Evolutionary conservation across 768 basidiomycete genomes (phyloP), one percentile per base, ranked within the genome.

Genomic region (Dioszegia hungarica): DNA sequence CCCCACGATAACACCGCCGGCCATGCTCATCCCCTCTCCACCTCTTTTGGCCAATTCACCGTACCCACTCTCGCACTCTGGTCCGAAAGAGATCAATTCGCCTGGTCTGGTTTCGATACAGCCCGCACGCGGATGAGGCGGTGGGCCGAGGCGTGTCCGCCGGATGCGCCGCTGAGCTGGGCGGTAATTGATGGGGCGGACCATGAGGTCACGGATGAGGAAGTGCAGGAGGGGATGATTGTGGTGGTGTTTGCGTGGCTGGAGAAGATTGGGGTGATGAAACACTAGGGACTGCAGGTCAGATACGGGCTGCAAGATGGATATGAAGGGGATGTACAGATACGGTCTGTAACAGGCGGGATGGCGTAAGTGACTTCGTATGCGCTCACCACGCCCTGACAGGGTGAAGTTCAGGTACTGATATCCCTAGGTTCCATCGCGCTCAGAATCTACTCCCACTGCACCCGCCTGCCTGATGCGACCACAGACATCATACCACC

Each of bases 31-130:
- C 69, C 75, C n/a, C 66, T 76, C 11, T 64, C 62, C 11, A 43
- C 58, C 25, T 70, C 73, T 3, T 76, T 76, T 51, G 73, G 71
- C 11, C 56, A 47, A 28, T 54, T 76, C 20, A 52, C 69, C 17
- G 46, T 58, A 3, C 73, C 73, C 0, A 52, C 62, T 14, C 63
- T 76, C 3, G 65, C 64, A 9, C 48, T 72, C 0, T 71, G 61
- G 37, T 68, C 66, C 5, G 73, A 60, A 3, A 62, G 61, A 20
- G 75, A 76, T 50, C 59, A 66, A 49, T 68, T 59, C 47, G 39
- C 27, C 22, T 25, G 10, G 9, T 14, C 52, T 37, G 28, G 43
- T 49, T 11, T 25, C 10, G 37, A 51, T 27, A 60, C n/a, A 24
- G 40, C 3, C 11, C 28, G 9, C 15, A 52, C 28, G 11, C 48